Percentiles rank a stretch among this genome's conserved stretches.
Evolutionary conservation across 2,329 filamentous ascomycete genomes (phyloP).

Genomic region (Calonectria hongkongensis): DNA sequence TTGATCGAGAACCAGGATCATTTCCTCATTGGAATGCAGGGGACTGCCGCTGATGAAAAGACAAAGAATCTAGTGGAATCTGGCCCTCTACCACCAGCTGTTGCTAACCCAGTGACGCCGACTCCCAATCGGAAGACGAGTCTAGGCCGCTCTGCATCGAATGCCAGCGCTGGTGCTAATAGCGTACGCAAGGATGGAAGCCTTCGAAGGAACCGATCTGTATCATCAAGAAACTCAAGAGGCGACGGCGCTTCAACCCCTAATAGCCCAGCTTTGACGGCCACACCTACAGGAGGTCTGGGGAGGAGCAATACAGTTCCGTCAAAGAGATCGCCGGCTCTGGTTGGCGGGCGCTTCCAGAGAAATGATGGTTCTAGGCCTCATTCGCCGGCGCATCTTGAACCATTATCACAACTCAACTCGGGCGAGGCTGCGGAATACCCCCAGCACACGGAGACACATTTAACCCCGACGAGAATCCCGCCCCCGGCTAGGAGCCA

Average conservation of each 20-base stretch:
- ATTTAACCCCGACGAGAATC: constrained; percentile 55
- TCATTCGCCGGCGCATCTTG: constrained; percentile 59
- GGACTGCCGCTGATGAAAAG: constrained; percentile 95
- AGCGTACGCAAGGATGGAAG: constrained; percentile 88
- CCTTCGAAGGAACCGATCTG: constrained; percentile 91
- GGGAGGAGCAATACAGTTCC: constrained; percentile 91
- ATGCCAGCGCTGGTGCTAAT: constrained; percentile 90
- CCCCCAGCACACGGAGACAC: constrained; percentile 53
- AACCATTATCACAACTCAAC: constrained; percentile 62
- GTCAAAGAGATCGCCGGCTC: constrained; percentile 88
- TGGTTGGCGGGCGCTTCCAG: constrained; percentile 81
- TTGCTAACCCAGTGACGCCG: constrained; percentile 65
- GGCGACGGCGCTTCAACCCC: constrained; percentile 84
- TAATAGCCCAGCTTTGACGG: constrained; percentile 73
- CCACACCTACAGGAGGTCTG: constrained; percentile 74
- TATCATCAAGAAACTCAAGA: constrained; percentile 90
- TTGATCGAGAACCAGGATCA: constrained; percentile 99
- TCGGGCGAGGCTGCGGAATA: constrained; percentile 49
- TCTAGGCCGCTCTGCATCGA: constrained; percentile 82
- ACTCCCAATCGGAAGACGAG: constrained; percentile 72
- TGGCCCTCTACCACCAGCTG: constrained; percentile 74
- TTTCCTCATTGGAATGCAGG: constrained; percentile 98
- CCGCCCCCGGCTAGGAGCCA: constrained; percentile 67
- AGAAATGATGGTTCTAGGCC: constrained; percentile 58
- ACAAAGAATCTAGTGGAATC: constrained; percentile 80